Conservation (phyloP, 2,329 filamentous ascomycete species). For the Colletotrichum kahawae region DNA sequence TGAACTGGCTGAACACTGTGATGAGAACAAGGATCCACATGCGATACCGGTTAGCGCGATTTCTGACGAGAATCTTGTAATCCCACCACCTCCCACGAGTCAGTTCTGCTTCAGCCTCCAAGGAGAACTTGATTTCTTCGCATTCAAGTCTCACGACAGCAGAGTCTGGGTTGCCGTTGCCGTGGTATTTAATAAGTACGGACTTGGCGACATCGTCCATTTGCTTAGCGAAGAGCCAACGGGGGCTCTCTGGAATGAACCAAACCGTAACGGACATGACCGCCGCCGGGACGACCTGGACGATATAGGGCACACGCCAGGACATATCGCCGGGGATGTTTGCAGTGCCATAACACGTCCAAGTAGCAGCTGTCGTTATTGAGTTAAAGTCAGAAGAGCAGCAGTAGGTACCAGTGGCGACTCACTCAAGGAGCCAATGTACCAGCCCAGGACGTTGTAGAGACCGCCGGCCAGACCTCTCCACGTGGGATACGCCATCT, state of each 20-base stretch:
- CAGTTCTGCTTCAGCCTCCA: not conserved
- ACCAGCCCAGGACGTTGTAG: conserved; percentile 24
- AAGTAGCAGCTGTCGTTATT: conserved; percentile 5
- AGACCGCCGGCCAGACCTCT: conserved; percentile 26
- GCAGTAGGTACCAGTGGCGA: not conserved
- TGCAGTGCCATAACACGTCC: conserved; percentile 19
- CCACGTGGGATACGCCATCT: conserved; percentile 29
- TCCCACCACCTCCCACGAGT: conserved; percentile 42
- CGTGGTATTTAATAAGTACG: conserved; percentile 36
- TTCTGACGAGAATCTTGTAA: conserved; percentile 47
- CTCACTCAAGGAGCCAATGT: conserved; percentile 18
- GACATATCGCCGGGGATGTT: not conserved
- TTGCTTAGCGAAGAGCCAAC: conserved; percentile 42
- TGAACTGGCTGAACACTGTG: conserved; percentile 50
- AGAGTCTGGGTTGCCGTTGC: conserved; percentile 34
- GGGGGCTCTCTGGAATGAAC: conserved; percentile 45
- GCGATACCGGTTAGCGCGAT: conserved; percentile 37
- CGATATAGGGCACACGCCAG: conserved; percentile 41
- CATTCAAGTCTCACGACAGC: conserved; percentile 52
- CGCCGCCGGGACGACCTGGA: conserved; percentile 41
- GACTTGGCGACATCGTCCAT: conserved; percentile 34
- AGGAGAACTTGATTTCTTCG: conserved; percentile 43
- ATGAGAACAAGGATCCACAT: conserved; percentile 26
- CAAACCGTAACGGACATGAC: conserved; percentile 34
- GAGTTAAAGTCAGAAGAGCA: not conserved